These are phyloP conservation scores for Jatropha podagrica DNA, from an alignment of 441 rosid genomes.

Conservation along the genomic window DNA sequence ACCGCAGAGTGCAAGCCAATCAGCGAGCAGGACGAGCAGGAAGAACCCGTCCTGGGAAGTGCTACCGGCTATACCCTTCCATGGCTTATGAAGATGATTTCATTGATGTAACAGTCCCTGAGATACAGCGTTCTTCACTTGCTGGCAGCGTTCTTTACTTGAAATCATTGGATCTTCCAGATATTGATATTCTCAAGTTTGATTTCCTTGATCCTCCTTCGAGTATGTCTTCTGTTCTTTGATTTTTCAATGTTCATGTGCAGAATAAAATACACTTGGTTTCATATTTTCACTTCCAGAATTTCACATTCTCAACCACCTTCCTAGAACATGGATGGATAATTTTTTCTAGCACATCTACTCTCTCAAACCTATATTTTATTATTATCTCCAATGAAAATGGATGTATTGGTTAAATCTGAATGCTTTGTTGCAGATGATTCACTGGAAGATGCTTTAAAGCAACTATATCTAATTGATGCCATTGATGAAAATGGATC, in stretches of 20 bases:
- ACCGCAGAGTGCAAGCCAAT: conserved; percentile 92
- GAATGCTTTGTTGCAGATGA: conserved; percentile 59
- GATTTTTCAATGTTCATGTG: background rate
- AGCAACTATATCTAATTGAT: conserved; percentile 87
- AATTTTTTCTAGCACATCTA: background rate
- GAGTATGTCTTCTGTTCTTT: conserved; percentile 42
- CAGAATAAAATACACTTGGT: background rate
- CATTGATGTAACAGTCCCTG: conserved; percentile 90
- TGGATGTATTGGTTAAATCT: conserved; percentile 28
- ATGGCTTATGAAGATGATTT: conserved; percentile 74
- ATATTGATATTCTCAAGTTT: conserved; percentile 87
- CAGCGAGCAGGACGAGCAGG: conserved; percentile 99
- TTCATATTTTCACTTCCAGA: conserved; percentile 1
- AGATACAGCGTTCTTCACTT: conserved; percentile 95
- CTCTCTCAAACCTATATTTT: background rate
- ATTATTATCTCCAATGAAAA: conserved; percentile 1
- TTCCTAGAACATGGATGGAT: background rate
- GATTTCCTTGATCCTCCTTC: conserved; percentile 98
- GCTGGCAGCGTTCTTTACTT: conserved; percentile 92
- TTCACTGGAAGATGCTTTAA: conserved; percentile 86
- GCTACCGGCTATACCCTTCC: conserved; percentile 85
- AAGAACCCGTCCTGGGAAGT: conserved; percentile 96
- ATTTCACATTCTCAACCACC: background rate
- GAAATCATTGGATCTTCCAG: conserved; percentile 93
- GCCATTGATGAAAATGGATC: conserved; percentile 90